Evolutionary conservation across 2,329 filamentous ascomycete species (phyloP), one percentile per base, ranked within the genome.

Genomic region (Botrytis byssoidea): DNA sequence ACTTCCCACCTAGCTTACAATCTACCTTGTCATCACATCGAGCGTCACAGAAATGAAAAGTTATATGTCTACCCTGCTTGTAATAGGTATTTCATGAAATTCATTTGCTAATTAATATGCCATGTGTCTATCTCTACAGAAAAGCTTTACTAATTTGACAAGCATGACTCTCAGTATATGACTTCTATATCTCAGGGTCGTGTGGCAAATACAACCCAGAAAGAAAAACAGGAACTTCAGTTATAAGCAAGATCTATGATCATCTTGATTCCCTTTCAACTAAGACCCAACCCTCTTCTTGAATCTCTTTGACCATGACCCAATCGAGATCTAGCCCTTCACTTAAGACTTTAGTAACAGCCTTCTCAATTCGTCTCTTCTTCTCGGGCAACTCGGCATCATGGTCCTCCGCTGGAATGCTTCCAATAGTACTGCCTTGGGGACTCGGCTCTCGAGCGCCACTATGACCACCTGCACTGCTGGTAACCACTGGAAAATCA

Each of bases 401-500:
- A 18, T 2, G 8, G 8, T 29, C 16, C 14, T 57, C 51, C 2
- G 6, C 2, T 3, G 5, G 3, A 29, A 18, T 29, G 8, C 14
- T 8, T 7, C 16, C n/a, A 29, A 16, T 7, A 29, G 14, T 18
- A 3, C 6, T 18, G 51, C 2, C n/a, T 57, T 57, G 25, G 14
- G 7, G 6, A 18, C 3, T 57, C 14, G 2, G 3, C 1, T 1
- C 7, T 16, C 6, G 14, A 29, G 3, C 14, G 14, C n/a, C 14
- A 18, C n/a, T 57, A 14, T 57, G 14, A 57, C 25, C 4, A 3
- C 14, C 6, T n/a, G 25, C 6, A 8, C 14, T 18, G n/a, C 29
- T 29, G 1, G 8, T 0, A 29, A 1, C 29, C 1, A 9, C 1
- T 3, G n/a, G 6, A 29, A 7, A 6, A 3, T 7, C 18, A 2